These are phyloP conservation scores for Lachnellula willkommii DNA, from an alignment of 2,329 filamentous ascomycete genomes.

Conservation along the genomic window DNA sequence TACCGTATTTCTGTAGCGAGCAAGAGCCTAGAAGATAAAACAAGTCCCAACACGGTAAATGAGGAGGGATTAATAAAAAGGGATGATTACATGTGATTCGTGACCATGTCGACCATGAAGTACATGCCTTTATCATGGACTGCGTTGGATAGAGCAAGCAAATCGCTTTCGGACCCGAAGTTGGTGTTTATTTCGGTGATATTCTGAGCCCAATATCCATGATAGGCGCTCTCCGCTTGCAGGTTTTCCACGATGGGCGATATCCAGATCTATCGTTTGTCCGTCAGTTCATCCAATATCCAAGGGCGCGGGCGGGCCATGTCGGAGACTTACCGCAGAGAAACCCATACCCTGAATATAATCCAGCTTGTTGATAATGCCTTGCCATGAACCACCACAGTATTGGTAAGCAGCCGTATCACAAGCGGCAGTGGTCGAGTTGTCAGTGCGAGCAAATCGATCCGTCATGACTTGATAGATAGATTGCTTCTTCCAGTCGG, in stretches of 20 bases:
- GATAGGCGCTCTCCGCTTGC: constrained; percentile 37
- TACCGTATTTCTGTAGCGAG: neutral
- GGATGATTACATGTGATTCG: constrained; percentile 38
- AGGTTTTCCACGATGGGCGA: constrained; percentile 38
- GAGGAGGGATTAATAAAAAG: constrained; percentile 1
- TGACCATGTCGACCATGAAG: constrained; percentile 48
- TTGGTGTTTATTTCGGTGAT: constrained; percentile 43
- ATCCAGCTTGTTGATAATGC: constrained; percentile 37
- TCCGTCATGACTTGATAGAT: constrained; percentile 45
- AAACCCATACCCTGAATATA: constrained; percentile 41
- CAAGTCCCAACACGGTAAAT: constrained; percentile 19
- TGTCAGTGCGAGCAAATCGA: constrained; percentile 39
- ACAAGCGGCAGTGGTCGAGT: constrained; percentile 25
- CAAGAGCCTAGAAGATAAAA: no score
- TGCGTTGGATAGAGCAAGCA: constrained; percentile 40
- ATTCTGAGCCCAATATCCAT: constrained; percentile 43
- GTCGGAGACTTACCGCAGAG: constrained; percentile 28
- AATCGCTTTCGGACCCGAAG: constrained; percentile 43
- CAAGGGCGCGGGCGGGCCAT: neutral
- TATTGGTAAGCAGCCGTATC: constrained; percentile 31
- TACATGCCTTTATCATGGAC: constrained; percentile 44
- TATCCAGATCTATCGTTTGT: constrained; percentile 36
- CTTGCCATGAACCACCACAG: constrained; percentile 44
- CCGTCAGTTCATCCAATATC: neutral
- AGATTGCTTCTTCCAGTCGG: constrained; percentile 37